Evolutionary conservation across 805 yeast species (phyloP).

Genomic region (Starmerella powellii): DNA sequence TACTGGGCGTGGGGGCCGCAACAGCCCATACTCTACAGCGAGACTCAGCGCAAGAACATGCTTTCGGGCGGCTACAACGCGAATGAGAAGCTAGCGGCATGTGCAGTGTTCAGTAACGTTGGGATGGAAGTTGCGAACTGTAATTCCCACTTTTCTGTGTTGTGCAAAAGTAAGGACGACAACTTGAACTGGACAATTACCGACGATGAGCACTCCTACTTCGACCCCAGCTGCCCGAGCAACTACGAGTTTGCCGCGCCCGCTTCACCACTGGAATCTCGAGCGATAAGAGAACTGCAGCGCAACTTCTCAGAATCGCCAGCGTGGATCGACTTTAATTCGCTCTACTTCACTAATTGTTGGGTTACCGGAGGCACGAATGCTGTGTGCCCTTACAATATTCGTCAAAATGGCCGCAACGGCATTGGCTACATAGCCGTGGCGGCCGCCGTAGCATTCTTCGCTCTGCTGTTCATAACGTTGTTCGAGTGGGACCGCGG

Average conservation of each 20-base stretch:
- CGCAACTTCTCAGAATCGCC: constrained; percentile 24
- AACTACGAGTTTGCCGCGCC: constrained; percentile 38
- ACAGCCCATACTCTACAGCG: constrained; percentile 37
- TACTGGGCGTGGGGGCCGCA: constrained; percentile 67
- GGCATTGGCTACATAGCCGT: constrained; percentile 58
- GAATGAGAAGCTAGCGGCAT: constrained; percentile 26
- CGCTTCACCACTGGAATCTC: constrained; percentile 38
- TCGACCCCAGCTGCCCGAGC: constrained; percentile 30
- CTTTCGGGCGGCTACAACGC: constrained; percentile 9
- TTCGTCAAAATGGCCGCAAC: constrained; percentile 40
- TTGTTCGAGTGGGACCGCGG: constrained; percentile 40
- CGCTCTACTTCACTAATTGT: constrained; percentile 58
- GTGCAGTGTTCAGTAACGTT: constrained; percentile 33
- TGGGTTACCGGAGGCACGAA: constrained; percentile 78
- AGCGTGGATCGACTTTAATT: constrained; percentile 74
- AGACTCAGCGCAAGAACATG: constrained; percentile 14
- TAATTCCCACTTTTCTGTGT: constrained; percentile 38
- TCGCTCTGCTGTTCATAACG: constrained; percentile 41
- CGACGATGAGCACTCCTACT: constrained; percentile 27
- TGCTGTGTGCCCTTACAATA: constrained; percentile 67
- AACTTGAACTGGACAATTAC: constrained; percentile 33
- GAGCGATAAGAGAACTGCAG: constrained; percentile 18
- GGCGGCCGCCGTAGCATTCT: constrained; percentile 45
- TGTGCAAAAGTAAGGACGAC: constrained; percentile 40
- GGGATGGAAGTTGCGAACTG: constrained; percentile 67